These are phyloP conservation scores for Agrocybe pediades DNA, from an alignment of 768 basidiomycete genomes.

Conservation along the genomic window DNA sequence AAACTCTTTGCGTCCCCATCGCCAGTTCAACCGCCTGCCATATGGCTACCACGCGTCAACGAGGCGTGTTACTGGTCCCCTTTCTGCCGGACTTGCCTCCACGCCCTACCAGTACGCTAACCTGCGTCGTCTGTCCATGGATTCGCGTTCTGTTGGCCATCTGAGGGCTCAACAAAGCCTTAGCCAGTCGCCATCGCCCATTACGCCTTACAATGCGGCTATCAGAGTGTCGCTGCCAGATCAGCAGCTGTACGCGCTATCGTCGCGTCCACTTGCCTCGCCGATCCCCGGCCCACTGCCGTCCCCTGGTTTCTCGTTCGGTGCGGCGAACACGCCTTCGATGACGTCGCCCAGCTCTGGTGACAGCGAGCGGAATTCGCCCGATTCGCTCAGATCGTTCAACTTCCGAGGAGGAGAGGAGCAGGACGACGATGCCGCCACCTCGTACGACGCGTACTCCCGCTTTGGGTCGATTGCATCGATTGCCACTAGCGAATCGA, in stretches of 20 bases:
- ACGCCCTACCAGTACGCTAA: constrained; percentile 39
- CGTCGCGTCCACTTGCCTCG: constrained; percentile 44
- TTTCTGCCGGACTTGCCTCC: constrained; percentile 20
- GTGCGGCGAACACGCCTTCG: constrained; percentile 54
- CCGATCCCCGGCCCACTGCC: constrained; percentile 62
- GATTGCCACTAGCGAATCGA: constrained; percentile 61
- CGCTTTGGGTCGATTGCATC: constrained; percentile 66
- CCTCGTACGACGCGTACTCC: constrained; percentile 51
- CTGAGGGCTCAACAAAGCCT: constrained; percentile 28
- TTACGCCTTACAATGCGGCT: constrained; percentile 40
- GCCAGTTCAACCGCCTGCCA: constrained; percentile 29
- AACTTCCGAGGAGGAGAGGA: constrained; percentile 53
- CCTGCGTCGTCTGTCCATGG: constrained; percentile 44
- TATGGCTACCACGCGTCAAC: constrained; percentile 28
- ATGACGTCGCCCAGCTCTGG: constrained; percentile 50
- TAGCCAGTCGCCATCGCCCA: constrained; percentile 43
- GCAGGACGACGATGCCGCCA: constrained; percentile 41
- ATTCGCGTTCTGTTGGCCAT: constrained; percentile 37
- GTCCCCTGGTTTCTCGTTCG: constrained; percentile 64
- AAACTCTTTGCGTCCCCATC: constrained; percentile 14
- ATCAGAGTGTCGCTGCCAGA: constrained; percentile 52
- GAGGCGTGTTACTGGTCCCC: constrained; percentile 17
- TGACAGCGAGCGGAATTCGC: constrained; percentile 56
- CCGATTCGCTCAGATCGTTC: constrained; percentile 50
- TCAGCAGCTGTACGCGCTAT: constrained; percentile 48